These are phyloP conservation scores for carrot (Daucus carota) DNA, from an alignment of 129 eudicot genomes.

Conservation along the genomic window DNA sequence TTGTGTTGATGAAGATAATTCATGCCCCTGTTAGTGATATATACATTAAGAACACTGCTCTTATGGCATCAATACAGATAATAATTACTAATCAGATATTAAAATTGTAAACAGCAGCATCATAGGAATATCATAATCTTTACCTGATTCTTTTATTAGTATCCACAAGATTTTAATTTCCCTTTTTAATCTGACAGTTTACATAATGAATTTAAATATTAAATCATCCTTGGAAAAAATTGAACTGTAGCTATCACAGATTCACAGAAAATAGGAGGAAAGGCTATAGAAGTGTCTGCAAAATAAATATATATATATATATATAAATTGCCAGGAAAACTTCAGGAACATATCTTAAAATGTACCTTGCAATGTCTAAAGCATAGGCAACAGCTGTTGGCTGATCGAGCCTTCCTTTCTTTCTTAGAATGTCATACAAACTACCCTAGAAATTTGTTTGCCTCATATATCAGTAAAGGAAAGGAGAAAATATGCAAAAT, in stretches of 20 bases:
- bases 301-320: too few species aligned
- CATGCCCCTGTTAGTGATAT: constrained; percentile 37
- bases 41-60: neutral
- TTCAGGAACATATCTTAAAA: neutral
- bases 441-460: constrained; percentile 41
- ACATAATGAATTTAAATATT: neutral
- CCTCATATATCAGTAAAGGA: constrained; percentile 11
- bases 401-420: constrained; percentile 61
- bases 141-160: neutral
- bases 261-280: neutral
- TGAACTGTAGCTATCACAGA: neutral
- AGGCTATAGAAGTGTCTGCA: too few species aligned
- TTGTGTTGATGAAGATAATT: constrained; percentile 57
- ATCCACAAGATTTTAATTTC: neutral
- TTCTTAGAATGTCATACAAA: constrained; percentile 48
- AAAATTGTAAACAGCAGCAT: neutral
- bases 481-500: neutral
- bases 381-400: constrained; percentile 67
- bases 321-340: neutral
- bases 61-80: neutral
- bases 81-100: neutral
- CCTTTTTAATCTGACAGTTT: neutral
- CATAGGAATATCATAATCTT: neutral
- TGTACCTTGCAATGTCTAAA: constrained; percentile 71
- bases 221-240: neutral